phyloP scores from a whole-genome alignment of 345 rosid genomes.

The Schrenkiella parvula region DNA sequence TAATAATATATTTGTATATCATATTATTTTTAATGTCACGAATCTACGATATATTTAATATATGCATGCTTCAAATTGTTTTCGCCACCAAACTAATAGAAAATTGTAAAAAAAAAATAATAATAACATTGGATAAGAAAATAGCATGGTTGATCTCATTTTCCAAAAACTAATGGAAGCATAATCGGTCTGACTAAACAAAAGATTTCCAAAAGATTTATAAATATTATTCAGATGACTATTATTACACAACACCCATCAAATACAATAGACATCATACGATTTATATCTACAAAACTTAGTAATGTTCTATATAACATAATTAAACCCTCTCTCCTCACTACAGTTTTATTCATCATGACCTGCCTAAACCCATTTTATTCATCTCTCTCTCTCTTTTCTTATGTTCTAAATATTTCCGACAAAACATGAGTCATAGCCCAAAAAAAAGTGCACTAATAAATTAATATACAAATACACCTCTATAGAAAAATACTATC shows the following conservation, averaged over 20 bases:
- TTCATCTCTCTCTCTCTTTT: constrained; percentile 8
- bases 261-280: constrained; percentile 11
- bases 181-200: too few species aligned
- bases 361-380: constrained; percentile 21
- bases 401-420: constrained; percentile 13
- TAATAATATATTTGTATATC: background rate
- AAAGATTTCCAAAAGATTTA: too few species aligned
- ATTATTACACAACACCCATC: constrained; percentile 12
- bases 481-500: constrained; percentile 10
- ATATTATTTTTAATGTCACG: too few species aligned
- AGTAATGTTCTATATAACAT: constrained; percentile 26
- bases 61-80: too few species aligned
- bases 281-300: constrained; percentile 21
- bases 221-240: background rate
- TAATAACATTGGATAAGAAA: too few species aligned
- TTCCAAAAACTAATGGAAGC: too few species aligned
- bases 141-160: too few species aligned
- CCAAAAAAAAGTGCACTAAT: constrained; percentile 21
- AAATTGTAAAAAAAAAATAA: too few species aligned
- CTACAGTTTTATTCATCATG: constrained; percentile 20
- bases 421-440: constrained; percentile 1
- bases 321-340: constrained; percentile 6
- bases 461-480: constrained; percentile 20
- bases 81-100: too few species aligned
- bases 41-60: too few species aligned